These are phyloP conservation scores for Kalanchoe fedtschenkoi DNA, from an alignment of 164 flowering plant genomes.

Conservation along the genomic window DNA sequence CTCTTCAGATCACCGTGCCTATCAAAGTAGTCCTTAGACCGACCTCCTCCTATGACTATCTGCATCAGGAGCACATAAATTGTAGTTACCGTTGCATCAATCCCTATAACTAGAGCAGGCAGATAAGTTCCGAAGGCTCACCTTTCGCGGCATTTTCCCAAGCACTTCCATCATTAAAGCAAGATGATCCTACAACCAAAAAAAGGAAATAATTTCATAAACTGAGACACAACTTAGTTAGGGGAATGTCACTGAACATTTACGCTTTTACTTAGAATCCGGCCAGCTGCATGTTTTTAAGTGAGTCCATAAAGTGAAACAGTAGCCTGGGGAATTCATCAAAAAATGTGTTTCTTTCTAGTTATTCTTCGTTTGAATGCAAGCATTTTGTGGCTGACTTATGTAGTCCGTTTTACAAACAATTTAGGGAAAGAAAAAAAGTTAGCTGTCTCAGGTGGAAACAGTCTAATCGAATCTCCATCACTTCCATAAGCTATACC, in stretches of 20 bases:
- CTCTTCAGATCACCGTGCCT: slow-evolving; percentile 89
- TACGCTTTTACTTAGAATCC: background rate
- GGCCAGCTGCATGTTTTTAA: background rate
- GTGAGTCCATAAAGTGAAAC: too few species aligned
- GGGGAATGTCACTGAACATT: background rate
- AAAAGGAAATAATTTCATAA: background rate
- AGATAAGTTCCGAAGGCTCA: slow-evolving; percentile 10
- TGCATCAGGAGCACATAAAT: slow-evolving; percentile 14
- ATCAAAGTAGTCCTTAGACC: slow-evolving; percentile 78
- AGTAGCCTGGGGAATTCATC: background rate
- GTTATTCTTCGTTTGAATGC: too few species aligned
- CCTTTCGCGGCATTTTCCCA: slow-evolving; percentile 95
- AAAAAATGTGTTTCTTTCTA: background rate
- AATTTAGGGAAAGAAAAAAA: too few species aligned
- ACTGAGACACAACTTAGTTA: background rate
- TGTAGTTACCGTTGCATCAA: background rate
- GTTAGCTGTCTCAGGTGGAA: too few species aligned
- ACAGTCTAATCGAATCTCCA: too few species aligned
- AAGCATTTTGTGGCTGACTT: too few species aligned
- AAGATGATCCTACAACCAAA: slow-evolving; percentile 67
- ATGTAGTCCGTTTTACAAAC: too few species aligned
- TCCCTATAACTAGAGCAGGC: background rate
- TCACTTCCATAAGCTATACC: too few species aligned
- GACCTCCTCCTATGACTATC: slow-evolving; percentile 69
- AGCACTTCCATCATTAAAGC: slow-evolving; percentile 96